Conservation (phyloP, 257 asterid species). For the Salvia splendens region DNA sequence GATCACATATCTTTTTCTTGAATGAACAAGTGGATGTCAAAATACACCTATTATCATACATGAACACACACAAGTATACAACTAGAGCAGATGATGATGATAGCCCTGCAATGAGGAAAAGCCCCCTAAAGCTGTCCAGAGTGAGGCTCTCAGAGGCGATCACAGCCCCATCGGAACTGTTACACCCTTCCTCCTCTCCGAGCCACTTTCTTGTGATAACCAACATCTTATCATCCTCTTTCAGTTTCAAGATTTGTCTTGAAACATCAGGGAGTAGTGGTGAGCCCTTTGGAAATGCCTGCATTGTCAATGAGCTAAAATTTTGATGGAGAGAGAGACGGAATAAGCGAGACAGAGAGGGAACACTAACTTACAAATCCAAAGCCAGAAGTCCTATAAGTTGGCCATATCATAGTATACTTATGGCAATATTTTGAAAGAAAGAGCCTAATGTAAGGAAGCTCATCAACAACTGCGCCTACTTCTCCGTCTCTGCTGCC, state of each 20-base stretch:
- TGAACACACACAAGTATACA: neutral
- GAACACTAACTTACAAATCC: too few relatives aligned
- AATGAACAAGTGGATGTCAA: neutral
- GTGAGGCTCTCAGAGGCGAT: neutral
- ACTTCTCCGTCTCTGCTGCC: too few relatives aligned
- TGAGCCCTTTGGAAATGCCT: slow-evolving; percentile 18
- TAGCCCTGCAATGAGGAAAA: neutral
- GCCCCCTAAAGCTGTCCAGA: neutral
- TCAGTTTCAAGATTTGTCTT: slow-evolving; percentile 11
- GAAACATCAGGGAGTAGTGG: slow-evolving; percentile 8
- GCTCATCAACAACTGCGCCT: too few relatives aligned
- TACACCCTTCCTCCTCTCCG: neutral
- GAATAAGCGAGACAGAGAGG: too few relatives aligned
- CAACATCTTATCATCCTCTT: neutral
- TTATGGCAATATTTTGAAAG: too few relatives aligned
- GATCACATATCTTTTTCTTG: neutral
- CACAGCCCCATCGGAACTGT: too few relatives aligned
- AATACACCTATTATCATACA: neutral
- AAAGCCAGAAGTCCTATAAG: too few relatives aligned
- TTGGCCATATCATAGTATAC: too few relatives aligned
- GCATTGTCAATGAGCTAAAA: neutral
- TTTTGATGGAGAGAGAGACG: too few relatives aligned
- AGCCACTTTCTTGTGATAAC: neutral
- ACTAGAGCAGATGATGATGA: slow-evolving; percentile 1
- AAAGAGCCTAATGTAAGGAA: too few relatives aligned